These are phyloP conservation scores for Leptomonas pyrrhocoris DNA, from an alignment of 208 protist species.

Conservation along the genomic window DNA sequence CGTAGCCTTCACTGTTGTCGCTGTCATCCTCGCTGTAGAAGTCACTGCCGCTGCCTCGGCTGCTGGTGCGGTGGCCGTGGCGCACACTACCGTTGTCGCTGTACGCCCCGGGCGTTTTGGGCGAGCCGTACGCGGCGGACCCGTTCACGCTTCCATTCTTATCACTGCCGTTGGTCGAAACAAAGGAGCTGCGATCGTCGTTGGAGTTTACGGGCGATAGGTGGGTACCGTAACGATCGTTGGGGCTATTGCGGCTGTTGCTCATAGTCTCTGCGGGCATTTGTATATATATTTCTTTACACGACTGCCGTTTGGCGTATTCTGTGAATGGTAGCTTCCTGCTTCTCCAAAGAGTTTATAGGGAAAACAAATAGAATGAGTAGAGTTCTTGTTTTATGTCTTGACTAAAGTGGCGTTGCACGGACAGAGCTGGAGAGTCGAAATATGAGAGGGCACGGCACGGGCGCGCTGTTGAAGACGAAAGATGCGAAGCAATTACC, in stretches of 20 bases:
- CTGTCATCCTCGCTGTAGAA: conserved; percentile 38
- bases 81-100: conserved; percentile 18
- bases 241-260: not conserved
- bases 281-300: not conserved
- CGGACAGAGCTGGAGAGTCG: no score
- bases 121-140: not conserved
- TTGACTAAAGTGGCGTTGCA: no score
- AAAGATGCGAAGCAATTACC: no score
- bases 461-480: no score
- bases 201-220: not conserved
- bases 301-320: no score
- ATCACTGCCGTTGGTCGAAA: not conserved
- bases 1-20: conserved; percentile 19
- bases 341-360: no score
- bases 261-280: not conserved
- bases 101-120: not conserved
- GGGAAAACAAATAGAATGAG: no score
- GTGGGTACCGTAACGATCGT: not conserved
- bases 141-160: not conserved
- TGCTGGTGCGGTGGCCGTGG: conserved; percentile 9
- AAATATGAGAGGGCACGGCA: no score
- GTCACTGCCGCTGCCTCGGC: conserved; percentile 23
- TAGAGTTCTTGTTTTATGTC: not conserved
- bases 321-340: no score
- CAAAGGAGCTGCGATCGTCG: not conserved